A percentile compares a stretch with the other conserved stretches of the same genome.
phyloP scores from a whole-genome alignment of 306 rosid species.

The Rosa lucieae region DNA sequence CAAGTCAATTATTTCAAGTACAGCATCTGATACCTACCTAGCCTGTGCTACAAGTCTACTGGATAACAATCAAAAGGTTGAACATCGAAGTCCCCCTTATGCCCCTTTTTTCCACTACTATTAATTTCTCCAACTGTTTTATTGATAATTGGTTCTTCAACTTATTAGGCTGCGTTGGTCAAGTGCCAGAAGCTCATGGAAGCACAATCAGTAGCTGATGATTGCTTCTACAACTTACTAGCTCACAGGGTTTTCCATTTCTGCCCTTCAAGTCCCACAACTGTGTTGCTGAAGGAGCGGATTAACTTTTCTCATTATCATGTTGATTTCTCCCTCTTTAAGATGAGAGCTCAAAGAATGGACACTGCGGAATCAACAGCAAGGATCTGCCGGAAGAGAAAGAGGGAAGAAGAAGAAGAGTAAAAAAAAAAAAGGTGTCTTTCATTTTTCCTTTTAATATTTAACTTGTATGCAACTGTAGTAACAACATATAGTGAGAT shows the following conservation, averaged over 20 bases:
- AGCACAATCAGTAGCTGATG: conserved; percentile 10
- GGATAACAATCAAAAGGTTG: conserved; percentile 43
- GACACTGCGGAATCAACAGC: not conserved
- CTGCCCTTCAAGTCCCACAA: conserved; percentile 52
- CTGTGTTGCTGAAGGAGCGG: conserved; percentile 38
- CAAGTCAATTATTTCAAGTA: conserved; percentile 7
- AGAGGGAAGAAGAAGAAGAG: not conserved
- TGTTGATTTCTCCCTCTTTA: conserved; percentile 26
- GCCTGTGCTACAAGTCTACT: conserved; percentile 23
- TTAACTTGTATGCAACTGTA: not conserved
- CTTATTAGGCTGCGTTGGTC: conserved; percentile 37
- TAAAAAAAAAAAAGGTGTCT: not conserved
- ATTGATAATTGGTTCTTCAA: not conserved
- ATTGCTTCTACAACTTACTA: not conserved
- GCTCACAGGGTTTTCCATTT: not conserved
- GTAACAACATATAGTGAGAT: no score
- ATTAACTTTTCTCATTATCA: not conserved
- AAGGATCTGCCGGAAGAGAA: conserved; percentile 18
- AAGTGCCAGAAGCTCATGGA: conserved; percentile 44
- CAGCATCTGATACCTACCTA: conserved; percentile 14
- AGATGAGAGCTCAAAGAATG: not conserved
- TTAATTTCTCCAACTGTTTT: not conserved
- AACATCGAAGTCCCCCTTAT: not conserved
- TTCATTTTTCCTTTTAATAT: not conserved
- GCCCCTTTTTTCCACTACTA: not conserved